Base-by-base conservation (phyloP, 495 filamentous ascomycete species). In the Aspergillus sclerotioniger region DNA sequence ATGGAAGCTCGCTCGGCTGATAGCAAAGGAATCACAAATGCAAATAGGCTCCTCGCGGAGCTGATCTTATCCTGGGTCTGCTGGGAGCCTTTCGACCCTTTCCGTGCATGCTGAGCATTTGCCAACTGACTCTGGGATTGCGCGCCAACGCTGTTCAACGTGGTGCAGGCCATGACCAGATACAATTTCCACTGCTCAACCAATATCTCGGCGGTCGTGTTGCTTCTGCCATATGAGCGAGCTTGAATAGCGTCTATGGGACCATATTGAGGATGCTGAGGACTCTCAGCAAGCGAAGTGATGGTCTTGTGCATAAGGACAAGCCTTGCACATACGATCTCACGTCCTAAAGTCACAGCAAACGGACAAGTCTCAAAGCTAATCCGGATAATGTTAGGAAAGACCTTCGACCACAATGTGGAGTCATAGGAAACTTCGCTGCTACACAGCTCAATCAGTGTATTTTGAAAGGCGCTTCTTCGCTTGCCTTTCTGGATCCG, bases 141-240 rank as follows among this genome's bases (percentile, higher is more conserved):
- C 16, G 80, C 84, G 16, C 92, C 92, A 16, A 90, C 84, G 57
- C 91, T 93, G 29, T 88, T 92, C 28, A 99, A 79, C 0, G 95
- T 99, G 8, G 92, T 96, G 69, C 95, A 99, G 6, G 95, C 95
- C 73, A 98, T 96, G 45, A 96, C 90, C 43, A 99, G 80, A 67
- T 97, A 97, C n/a, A 98, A 76, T 71, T 96, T 98, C 93, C 93
- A 99, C 71, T 99, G 94, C 67, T 98, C 94, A 57, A 98, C 84
- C 54, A 98, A 76, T 39, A 95, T 85, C 51, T 96, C 91, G 3
- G 92, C 89, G 8, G 92, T 86, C 25, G 90, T 87, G 4, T 87
- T 89, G 31, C 87, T 88, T 44, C 80, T 66, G 66, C 84, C 79
- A 21, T 73, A 52, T 1, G 73, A 67, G 29, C 78, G 79, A 19